Conservation (phyloP, 176 grass and related monocot species). For the Poa annua region DNA sequence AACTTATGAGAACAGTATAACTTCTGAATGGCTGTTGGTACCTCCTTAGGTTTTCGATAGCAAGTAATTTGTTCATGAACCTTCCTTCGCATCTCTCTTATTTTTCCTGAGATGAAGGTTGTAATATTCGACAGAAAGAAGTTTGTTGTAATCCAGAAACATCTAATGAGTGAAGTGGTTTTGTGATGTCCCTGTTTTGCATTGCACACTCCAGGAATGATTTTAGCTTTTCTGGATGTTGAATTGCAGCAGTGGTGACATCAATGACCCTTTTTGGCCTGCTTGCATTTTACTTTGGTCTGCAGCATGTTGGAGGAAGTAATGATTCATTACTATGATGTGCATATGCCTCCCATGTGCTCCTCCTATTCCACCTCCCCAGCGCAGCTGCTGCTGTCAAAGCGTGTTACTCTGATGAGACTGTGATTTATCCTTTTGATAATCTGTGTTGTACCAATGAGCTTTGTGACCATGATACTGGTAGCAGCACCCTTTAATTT, state of each 20-base stretch:
- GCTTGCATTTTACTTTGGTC: conserved; percentile 47
- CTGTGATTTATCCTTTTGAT: conserved; percentile 14
- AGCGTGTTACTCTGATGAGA: conserved; percentile 36
- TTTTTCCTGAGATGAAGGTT: conserved; percentile 52
- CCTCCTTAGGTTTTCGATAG: conserved; percentile 2
- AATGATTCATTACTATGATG: conserved; percentile 49
- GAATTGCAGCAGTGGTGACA: conserved; percentile 29
- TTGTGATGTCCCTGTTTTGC: conserved; percentile 30
- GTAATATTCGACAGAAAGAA: conserved; percentile 41
- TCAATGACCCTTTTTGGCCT: conserved; percentile 45
- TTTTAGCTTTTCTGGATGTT: conserved; percentile 42
- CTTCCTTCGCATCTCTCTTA: conserved; percentile 43
- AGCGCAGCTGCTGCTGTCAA: conserved; percentile 34
- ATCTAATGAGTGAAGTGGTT: conserved; percentile 37
- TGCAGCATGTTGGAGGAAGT: conserved; percentile 43
- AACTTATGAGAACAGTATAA: conserved; percentile 1
- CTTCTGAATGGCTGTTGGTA: conserved; percentile 26
- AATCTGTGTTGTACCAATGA: not conserved
- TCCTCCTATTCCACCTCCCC: conserved; percentile 17
- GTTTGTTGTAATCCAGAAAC: conserved; percentile 38
- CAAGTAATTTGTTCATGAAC: not conserved
- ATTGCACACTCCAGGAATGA: conserved; percentile 31
- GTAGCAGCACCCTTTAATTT: not conserved
- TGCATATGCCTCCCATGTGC: conserved; percentile 48
- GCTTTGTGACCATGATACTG: conserved; percentile 28